Base-by-base conservation (phyloP, 148 eudicot genomes). In the Polygonum aviculare region DNA sequence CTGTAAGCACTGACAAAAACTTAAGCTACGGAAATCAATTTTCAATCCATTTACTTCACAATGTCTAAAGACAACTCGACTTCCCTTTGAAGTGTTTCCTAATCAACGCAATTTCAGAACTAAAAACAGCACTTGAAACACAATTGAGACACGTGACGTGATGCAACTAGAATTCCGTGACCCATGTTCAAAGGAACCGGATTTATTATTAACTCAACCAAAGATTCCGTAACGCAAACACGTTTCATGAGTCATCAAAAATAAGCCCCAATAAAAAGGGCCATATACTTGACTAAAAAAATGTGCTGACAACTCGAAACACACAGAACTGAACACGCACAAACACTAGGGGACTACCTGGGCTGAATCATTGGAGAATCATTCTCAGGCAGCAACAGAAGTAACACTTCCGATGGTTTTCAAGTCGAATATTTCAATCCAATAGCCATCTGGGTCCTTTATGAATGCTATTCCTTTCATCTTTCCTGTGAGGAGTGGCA, bases 361-460 rank as follows among this genome's bases (percentile, higher is more conserved):
- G 69, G 36, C 44, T 35, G 71, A 33, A 35, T 65, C 70, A 4
- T 2, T 15, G n/a, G 36, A 35, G 35, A 36, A 36, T 65, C 41
- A 65, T 65, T 36, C 71, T 65, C 71, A 65, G 36, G 71, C 71
- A 65, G 89, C 90, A 74, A 50, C 80, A 69, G 69, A 55, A 74
- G 88, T 78, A 72, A 79, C 77, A 73, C 52, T 74, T 78, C 82
- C 84, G 38, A 91, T 86, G 38, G 77, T 74, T 70, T 85, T 85
- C 22, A 88, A 85, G 83, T 93, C 98, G 79, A 93, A 91, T 70
- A 93, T 91, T 80, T 93, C 98, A 65, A 93, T 93, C 98, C 96
- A 93, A 78, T 93, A 93, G 88, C 93, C 98, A 88, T 93, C 97
- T 72, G 95, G 98, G 82, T 94, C 98, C 85, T 91, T 90, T 62